These are phyloP conservation scores for Corylus avellana DNA, from an alignment of 306 rosid genomes.

Conservation along the genomic window DNA sequence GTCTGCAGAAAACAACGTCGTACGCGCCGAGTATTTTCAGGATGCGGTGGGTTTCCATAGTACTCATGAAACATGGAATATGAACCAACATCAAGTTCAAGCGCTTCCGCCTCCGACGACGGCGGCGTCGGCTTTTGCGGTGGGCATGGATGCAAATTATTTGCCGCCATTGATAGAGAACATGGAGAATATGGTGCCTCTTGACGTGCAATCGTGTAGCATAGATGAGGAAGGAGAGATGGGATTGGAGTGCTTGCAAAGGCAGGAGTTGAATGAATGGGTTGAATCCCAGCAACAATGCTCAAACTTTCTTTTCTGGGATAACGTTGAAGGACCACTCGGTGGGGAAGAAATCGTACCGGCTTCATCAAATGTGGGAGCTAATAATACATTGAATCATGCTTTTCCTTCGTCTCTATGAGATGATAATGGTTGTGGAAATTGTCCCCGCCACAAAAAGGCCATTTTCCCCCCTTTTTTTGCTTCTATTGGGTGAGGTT, in stretches of 20 bases:
- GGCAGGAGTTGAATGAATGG: slow-evolving; percentile 75
- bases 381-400: slow-evolving; percentile 40
- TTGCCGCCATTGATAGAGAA: slow-evolving; percentile 83
- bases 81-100: slow-evolving; percentile 50
- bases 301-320: slow-evolving; percentile 86
- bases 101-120: slow-evolving; percentile 24
- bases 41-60: slow-evolving; percentile 41
- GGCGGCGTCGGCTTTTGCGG: slow-evolving; percentile 23
- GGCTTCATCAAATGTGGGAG: slow-evolving; percentile 50
- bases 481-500: slow-evolving; percentile 46
- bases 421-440: slow-evolving; percentile 34
- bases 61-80: slow-evolving; percentile 57
- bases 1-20: slow-evolving; percentile 21
- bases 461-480: slow-evolving; percentile 5
- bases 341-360: slow-evolving; percentile 53
- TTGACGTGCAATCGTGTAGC: slow-evolving; percentile 48
- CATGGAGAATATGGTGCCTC: slow-evolving; percentile 55
- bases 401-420: slow-evolving; percentile 75
- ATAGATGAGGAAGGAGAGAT: slow-evolving; percentile 61
- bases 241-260: slow-evolving; percentile 63
- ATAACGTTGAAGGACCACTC: slow-evolving; percentile 56
- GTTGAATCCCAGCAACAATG: slow-evolving; percentile 70
- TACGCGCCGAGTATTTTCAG: slow-evolving; percentile 50
- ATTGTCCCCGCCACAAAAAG: not conserved
- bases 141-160: slow-evolving; percentile 40